Evolutionary conservation across 495 filamentous ascomycete species (phyloP).

Genomic region (Lophiotrema nucula): DNA sequence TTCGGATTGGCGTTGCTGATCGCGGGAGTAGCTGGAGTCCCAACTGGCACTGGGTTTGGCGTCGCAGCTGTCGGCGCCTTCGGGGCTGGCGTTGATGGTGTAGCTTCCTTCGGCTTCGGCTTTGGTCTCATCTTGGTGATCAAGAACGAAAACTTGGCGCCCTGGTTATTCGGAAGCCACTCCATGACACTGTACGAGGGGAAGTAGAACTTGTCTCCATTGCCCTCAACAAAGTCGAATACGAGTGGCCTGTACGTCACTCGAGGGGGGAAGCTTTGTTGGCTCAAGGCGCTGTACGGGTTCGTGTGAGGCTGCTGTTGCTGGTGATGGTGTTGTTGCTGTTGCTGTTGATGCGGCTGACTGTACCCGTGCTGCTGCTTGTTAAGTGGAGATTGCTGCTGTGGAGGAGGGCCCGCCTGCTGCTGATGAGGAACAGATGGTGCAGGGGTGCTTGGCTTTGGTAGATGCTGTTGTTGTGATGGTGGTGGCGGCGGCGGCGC

Average conservation of each 20-base stretch:
- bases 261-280: slow-evolving; percentile 52
- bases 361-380: slow-evolving; percentile 4
- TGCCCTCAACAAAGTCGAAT: slow-evolving; percentile 75
- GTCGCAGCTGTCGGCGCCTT: slow-evolving; percentile 2
- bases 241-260: slow-evolving; percentile 60
- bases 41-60: not conserved
- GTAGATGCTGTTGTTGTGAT: not conserved
- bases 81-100: not conserved
- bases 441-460: slow-evolving; percentile 19
- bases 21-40: not conserved
- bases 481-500: slow-evolving; percentile 5
- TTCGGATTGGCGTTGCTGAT: not conserved
- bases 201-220: slow-evolving; percentile 84
- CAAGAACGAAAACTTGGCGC: slow-evolving; percentile 63
- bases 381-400: slow-evolving; percentile 17
- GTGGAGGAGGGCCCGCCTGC: slow-evolving; percentile 8
- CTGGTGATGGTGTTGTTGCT: slow-evolving; percentile 11
- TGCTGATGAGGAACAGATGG: not conserved
- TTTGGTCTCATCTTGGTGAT: slow-evolving; percentile 60
- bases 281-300: not conserved
- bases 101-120: slow-evolving; percentile 20
- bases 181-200: slow-evolving; percentile 86
- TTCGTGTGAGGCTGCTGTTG: not conserved
- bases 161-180: slow-evolving; percentile 49
- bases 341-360: slow-evolving; percentile 14